Evolutionary conservation across 306 rosid species (phyloP).

Genomic region (Casuarina glauca): DNA sequence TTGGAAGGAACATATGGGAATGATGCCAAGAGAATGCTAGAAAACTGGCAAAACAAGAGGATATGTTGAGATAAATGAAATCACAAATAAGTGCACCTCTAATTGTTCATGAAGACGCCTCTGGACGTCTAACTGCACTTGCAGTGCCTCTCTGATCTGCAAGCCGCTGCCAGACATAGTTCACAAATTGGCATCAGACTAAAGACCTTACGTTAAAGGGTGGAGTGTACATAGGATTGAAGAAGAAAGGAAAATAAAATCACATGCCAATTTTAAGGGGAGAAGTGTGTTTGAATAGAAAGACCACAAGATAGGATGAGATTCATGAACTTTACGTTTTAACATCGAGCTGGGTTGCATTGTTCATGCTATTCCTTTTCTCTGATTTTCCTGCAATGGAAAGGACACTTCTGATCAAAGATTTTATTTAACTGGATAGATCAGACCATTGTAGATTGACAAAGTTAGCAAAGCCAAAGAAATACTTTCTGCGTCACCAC

Average conservation of each 20-base stretch:
- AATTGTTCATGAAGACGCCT: slow-evolving; percentile 88
- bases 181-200: slow-evolving; percentile 3
- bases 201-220: background rate
- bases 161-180: slow-evolving; percentile 51
- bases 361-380: slow-evolving; percentile 39
- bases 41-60: background rate
- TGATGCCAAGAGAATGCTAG: background rate
- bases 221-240: background rate
- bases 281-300: slow-evolving; percentile 1
- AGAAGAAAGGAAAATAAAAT: slow-evolving; percentile 5
- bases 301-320: background rate
- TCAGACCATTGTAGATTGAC: background rate
- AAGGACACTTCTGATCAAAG: slow-evolving; percentile 16
- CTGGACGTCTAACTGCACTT: slow-evolving; percentile 86
- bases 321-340: slow-evolving; percentile 52
- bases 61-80: background rate
- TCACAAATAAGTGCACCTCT: slow-evolving; percentile 54
- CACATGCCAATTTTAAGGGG: background rate
- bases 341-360: slow-evolving; percentile 50
- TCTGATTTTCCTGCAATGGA: slow-evolving; percentile 69
- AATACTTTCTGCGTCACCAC: background rate
- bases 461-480: background rate
- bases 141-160: slow-evolving; percentile 87
- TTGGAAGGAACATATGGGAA: background rate
- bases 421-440: slow-evolving; percentile 1